Conservation (phyloP, 192 early-diverging fungal species). For the Chytriomyces sp. region DNA sequence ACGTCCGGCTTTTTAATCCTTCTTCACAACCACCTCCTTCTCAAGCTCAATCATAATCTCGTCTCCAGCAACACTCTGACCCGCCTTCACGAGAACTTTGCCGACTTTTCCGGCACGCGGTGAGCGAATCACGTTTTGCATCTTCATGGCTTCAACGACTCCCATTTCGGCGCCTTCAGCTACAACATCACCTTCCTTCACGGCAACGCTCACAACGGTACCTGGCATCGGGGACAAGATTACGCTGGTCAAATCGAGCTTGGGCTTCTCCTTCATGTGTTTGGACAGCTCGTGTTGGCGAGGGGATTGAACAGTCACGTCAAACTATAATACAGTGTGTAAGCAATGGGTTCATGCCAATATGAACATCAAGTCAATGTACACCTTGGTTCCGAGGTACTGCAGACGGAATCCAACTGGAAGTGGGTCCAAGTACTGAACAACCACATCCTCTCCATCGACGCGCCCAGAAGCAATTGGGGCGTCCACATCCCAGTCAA, state of each 20-base stretch:
- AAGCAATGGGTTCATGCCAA: no score
- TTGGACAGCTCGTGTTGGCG: conserved; percentile 68
- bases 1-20: no score
- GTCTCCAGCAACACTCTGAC: conserved; percentile 78
- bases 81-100: conserved; percentile 39
- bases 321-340: conserved; percentile 50
- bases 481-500: conserved; percentile 77
- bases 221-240: conserved; percentile 94
- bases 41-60: conserved; percentile 48
- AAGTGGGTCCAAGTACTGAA: conserved; percentile 76
- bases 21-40: conserved; percentile 1
- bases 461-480: conserved; percentile 66
- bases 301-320: conserved; percentile 67
- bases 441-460: conserved; percentile 42
- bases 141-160: conserved; percentile 93
- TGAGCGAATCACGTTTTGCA: conserved; percentile 91
- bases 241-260: conserved; percentile 72
- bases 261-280: conserved; percentile 79
- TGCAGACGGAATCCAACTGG: conserved; percentile 82
- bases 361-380: neutral
- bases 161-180: conserved; percentile 81
- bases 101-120: conserved; percentile 78
- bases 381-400: conserved; percentile 74
- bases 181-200: conserved; percentile 81
- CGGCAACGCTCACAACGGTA: conserved; percentile 37